phyloP scores from a whole-genome alignment of 495 filamentous ascomycete genomes.

The Pseudoneurospora amorphoporcata region DNA sequence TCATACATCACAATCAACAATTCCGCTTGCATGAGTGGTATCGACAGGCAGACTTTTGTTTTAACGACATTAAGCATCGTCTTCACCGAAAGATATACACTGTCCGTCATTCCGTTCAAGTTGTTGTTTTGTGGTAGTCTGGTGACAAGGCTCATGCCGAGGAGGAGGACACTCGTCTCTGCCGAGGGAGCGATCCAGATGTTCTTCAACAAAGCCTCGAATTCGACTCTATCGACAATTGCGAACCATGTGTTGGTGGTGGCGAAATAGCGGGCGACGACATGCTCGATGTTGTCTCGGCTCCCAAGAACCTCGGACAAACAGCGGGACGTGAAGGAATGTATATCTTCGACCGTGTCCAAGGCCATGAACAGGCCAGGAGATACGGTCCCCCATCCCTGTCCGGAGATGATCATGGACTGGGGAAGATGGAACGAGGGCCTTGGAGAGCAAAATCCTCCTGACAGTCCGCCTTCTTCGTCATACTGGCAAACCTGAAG shows the following conservation, averaged over 20 bases:
- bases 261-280: constrained; percentile 27
- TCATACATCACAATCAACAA: constrained; percentile 79
- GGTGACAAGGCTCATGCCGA: constrained; percentile 21
- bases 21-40: constrained; percentile 48
- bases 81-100: constrained; percentile 16
- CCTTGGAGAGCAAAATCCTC: background rate
- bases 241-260: constrained; percentile 22
- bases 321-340: constrained; percentile 42
- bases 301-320: constrained; percentile 59
- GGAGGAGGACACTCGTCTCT: constrained; percentile 14
- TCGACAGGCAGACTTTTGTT: constrained; percentile 13
- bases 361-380: constrained; percentile 15
- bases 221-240: constrained; percentile 13
- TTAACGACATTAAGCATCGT: constrained; percentile 18
- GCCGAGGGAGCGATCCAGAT: constrained; percentile 17
- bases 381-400: constrained; percentile 6
- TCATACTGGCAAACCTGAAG: constrained; percentile 17
- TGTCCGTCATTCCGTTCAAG: constrained; percentile 10
- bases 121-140: constrained; percentile 7
- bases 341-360: constrained; percentile 16
- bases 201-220: constrained; percentile 11
- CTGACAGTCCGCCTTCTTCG: constrained; percentile 11
- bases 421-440: constrained; percentile 2
- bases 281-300: constrained; percentile 46
- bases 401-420: constrained; percentile 1